Evolutionary conservation across 2,329 filamentous ascomycete species (phyloP), one percentile per base, ranked within the genome.

Genomic region (Fonsecaea pedrosoi): DNA sequence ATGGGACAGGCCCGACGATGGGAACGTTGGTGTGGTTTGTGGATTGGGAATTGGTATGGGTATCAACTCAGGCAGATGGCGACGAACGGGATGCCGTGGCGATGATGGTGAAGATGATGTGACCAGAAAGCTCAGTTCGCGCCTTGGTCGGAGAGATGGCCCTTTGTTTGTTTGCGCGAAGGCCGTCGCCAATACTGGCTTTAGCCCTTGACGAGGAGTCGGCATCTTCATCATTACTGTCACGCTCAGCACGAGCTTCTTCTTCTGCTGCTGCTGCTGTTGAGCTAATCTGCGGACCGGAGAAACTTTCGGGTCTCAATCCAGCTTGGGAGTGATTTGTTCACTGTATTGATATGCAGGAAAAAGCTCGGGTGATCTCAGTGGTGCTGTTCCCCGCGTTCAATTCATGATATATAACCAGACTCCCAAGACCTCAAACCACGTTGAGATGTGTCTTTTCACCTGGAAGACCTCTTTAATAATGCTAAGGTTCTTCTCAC

Each of bases 81-180:
- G 59, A 30, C 15, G 18, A 21, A 45, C 12, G 13, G 35, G 54
- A 8, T 34, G 62, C 35, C 30, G 58, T 25, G 58, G 66, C n/a
- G 15, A 38, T 50, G 45, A 54, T 40, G n/a, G 10, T 25, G 25
- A 25, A 25, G 25, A 42, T 15, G 34, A 50, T 15, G 48, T 61
- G 56, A 53, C 37, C 18, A 69, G 37, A 50, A 32, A 60, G 56
- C 67, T 69, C 60, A 66, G 30, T 56, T 66, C 54, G 42, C 64
- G 48, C 35, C 30, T 37, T 50, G 60, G 18, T 38, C 30, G 15
- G 32, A 18, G 55, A 10, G 10, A 53, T 34, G 53, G 13, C 18
- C 21, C 25, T 45, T 45, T 53, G 40, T 37, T 35, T 21, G 56
- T 53, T 54, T 57, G 63, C 8, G 53, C 42, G 40, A 34, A 32